These are phyloP conservation scores for Gymnopilus junonius DNA, from an alignment of 768 basidiomycete genomes.

Conservation along the genomic window DNA sequence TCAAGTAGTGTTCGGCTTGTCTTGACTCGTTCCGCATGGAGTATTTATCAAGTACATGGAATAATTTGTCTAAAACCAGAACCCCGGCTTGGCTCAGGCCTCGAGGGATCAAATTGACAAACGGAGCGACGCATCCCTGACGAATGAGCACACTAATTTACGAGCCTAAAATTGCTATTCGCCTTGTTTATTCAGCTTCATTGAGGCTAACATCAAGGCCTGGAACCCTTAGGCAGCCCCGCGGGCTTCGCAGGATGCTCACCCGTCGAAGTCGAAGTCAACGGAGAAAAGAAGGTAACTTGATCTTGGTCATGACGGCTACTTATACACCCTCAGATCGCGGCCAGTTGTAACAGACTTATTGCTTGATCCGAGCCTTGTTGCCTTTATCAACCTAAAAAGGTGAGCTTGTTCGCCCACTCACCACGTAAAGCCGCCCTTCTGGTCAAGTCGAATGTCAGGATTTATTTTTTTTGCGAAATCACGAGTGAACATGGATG, in stretches of 20 bases:
- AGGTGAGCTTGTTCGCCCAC: constrained; percentile 1
- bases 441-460: not conserved
- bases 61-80: not conserved
- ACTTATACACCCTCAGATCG: constrained; percentile 6
- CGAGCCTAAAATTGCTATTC: not conserved
- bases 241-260: not conserved
- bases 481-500: no score
- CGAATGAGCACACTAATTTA: not conserved
- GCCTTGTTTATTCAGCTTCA: not conserved
- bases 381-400: constrained; percentile 3
- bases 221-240: not conserved
- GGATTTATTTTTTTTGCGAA: not conserved
- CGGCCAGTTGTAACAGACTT: not conserved
- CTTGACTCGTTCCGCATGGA: not conserved
- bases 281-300: not conserved
- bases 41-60: not conserved
- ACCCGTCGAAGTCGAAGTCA: not conserved
- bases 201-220: not conserved
- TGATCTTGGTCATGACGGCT: not conserved
- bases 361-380: constrained; percentile 3
- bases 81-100: not conserved
- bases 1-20: not conserved
- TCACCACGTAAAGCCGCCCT: not conserved
- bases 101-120: not conserved
- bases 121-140: not conserved